Base-by-base conservation (phyloP, 2,329 filamentous ascomycete species). In the Grosmannia clavigera region DNA sequence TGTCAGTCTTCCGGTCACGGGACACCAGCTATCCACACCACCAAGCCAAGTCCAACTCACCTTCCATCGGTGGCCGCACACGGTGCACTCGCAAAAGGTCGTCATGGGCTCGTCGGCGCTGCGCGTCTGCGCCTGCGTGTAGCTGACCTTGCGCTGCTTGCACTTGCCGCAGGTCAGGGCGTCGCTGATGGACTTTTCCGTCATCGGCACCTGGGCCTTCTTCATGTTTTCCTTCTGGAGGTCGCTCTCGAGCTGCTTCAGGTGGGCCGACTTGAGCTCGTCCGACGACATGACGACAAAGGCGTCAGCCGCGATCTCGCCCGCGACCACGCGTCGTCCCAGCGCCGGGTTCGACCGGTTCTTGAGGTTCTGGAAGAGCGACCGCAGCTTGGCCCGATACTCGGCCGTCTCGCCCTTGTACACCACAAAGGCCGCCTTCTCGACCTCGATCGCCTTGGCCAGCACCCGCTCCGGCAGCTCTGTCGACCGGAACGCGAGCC, bases 161-260 rank as follows among this genome's bases (percentile, higher is more conserved):
- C 94, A 99, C 73, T 91, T 92, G 69, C 90, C 84, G 76, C 94
- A 99, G 74, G 90, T 86, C 69, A 97, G 80, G 61, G 86, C 89
- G 70, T 88, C 87, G 71, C 86, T 91, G 75, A 96, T 90, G 70
- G 87, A 92, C 80, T 91, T 94, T 75, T 96, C 87, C 22, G 85
- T 88, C 79, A 92, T 88, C 61, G 92, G 89, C 12, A 95, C 92
- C 85, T 97, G 95, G 1, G 94, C 90, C 74, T 92, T 90, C 77
- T 91, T 91, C 88, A 97, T 92, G 74, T 99, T 99, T 75, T 96
- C 90, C 74, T 88, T 84, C 70, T 91, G 81, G 57, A 96, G 80
- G 71, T 84, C 84, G 66, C 82, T 77, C 66, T 96, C 91, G 69
- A 86, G 82, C 67, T 83, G 84, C 63, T 85, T 84, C 73, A 89